Conservation (phyloP, 192 early-diverging fungal species). For the Linnemannia schmuckeri region DNA sequence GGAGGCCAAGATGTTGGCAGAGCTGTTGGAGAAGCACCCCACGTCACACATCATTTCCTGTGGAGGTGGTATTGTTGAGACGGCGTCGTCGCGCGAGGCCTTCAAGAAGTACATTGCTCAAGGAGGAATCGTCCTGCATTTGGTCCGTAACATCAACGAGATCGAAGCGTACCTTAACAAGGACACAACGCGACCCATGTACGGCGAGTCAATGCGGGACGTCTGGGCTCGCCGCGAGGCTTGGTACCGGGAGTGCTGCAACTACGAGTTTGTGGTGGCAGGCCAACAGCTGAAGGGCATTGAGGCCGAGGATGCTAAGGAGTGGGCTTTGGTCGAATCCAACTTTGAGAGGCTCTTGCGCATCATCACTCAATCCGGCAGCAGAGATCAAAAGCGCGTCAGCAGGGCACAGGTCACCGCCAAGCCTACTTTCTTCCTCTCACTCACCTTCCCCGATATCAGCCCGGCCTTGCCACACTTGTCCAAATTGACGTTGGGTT, state of each 20-base stretch:
- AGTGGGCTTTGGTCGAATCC: conserved; percentile 82
- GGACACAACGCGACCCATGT: conserved; percentile 89
- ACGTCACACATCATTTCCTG: conserved; percentile 84
- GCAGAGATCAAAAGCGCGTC: conserved; percentile 13
- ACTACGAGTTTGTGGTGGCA: conserved; percentile 85
- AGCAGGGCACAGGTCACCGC: conserved; percentile 46
- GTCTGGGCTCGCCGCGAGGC: conserved; percentile 85
- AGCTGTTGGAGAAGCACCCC: conserved; percentile 70
- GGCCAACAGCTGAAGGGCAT: conserved; percentile 58
- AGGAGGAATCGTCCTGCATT: conserved; percentile 81
- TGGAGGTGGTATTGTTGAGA: conserved; percentile 97
- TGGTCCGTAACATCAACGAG: conserved; percentile 84
- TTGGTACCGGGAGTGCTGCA: conserved; percentile 85
- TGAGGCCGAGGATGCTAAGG: conserved; percentile 60
- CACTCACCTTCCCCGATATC: conserved; percentile 81
- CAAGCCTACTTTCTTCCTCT: conserved; percentile 84
- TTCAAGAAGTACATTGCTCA: conserved; percentile 71
- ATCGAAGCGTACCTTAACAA: conserved; percentile 82
- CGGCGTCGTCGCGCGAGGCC: conserved; percentile 70
- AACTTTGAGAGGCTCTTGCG: conserved; percentile 80
- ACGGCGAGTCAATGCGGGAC: conserved; percentile 80
- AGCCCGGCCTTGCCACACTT: conserved; percentile 67
- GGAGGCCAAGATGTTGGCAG: conserved; percentile 77
- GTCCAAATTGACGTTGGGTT: conserved; percentile 77
- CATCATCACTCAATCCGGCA: conserved; percentile 67